phyloP scores from a whole-genome alignment of 495 filamentous ascomycete species.

The Lasiosphaeria hispida region DNA sequence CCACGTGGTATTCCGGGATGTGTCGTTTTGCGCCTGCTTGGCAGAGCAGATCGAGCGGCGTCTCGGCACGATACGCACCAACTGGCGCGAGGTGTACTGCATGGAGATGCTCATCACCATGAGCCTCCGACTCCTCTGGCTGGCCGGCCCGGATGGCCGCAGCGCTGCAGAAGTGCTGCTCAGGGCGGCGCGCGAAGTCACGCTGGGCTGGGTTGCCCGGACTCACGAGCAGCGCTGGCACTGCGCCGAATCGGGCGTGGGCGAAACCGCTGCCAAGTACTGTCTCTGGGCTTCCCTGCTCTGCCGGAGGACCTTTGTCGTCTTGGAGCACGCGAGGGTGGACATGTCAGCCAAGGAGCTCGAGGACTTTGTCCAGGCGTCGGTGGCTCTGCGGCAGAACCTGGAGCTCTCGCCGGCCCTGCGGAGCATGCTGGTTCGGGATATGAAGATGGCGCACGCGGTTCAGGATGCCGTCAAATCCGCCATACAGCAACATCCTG shows the following conservation, averaged over 20 bases:
- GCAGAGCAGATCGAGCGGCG: conserved; percentile 1
- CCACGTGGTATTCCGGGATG: not conserved
- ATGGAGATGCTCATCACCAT: not conserved
- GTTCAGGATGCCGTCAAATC: not conserved
- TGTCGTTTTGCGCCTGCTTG: not conserved
- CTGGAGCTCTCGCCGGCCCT: conserved; percentile 2
- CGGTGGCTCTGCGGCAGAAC: conserved; percentile 3
- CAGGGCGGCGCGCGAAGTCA: not conserved
- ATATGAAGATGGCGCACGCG: conserved; percentile 3
- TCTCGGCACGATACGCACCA: not conserved
- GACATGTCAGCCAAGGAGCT: not conserved
- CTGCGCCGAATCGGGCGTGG: not conserved
- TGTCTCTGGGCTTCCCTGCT: conserved; percentile 8
- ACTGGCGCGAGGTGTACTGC: not conserved
- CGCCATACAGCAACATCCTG: not conserved
- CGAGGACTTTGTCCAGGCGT: not conserved
- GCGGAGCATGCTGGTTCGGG: conserved; percentile 1
- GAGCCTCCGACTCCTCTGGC: not conserved
- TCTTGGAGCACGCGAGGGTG: not conserved
- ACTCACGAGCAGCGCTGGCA: not conserved
- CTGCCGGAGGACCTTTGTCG: conserved; percentile 9
- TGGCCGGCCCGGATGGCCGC: not conserved
- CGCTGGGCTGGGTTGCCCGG: not conserved
- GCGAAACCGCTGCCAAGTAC: not conserved
- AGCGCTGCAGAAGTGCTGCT: not conserved